phyloP scores from a whole-genome alignment of 2,329 filamentous ascomycete species.

The Lecanoromycetidae sp. region DNA sequence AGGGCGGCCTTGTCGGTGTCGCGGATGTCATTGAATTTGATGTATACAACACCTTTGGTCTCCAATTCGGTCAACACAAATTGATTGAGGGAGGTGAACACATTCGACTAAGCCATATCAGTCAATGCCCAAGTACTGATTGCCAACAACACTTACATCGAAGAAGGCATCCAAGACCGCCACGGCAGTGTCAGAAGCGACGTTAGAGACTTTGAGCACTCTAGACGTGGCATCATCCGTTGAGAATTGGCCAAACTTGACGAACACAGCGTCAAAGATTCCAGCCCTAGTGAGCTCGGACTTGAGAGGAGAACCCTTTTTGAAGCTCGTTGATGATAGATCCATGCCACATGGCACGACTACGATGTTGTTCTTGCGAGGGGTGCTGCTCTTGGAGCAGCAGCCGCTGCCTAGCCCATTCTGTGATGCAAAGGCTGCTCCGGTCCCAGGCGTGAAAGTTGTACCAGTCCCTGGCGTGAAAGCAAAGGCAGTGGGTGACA shows the following conservation, averaged over 20 bases:
- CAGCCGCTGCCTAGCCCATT: too few species aligned
- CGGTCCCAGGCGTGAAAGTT: slow-evolving; percentile 12
- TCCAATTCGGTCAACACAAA: slow-evolving; percentile 28
- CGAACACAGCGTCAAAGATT: too few species aligned
- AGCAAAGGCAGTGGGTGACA: slow-evolving; percentile 52
- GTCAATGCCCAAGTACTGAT: background rate
- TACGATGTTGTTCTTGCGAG: too few species aligned
- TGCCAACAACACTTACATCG: slow-evolving; percentile 25
- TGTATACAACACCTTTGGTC: slow-evolving; percentile 35
- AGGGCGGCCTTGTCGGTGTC: slow-evolving; percentile 43
- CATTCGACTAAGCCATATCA: slow-evolving; percentile 19
- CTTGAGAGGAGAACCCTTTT: too few species aligned
- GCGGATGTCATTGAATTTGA: slow-evolving; percentile 49
- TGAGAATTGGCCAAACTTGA: slow-evolving; percentile 13
- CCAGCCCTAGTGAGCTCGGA: background rate
- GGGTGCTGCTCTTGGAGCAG: too few species aligned
- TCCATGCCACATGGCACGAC: too few species aligned
- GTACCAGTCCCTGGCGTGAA: slow-evolving; percentile 42
- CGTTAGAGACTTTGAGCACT: slow-evolving; percentile 25
- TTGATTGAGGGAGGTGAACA: slow-evolving; percentile 26
- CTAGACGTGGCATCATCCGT: slow-evolving; percentile 22
- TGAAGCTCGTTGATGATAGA: too few species aligned
- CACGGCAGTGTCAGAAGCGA: slow-evolving; percentile 22
- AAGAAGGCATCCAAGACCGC: slow-evolving; percentile 29
- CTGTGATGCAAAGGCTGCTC: too few species aligned